These are phyloP conservation scores for Passalora sequoiae DNA, from an alignment of 2,329 filamentous ascomycete species.

Conservation along the genomic window DNA sequence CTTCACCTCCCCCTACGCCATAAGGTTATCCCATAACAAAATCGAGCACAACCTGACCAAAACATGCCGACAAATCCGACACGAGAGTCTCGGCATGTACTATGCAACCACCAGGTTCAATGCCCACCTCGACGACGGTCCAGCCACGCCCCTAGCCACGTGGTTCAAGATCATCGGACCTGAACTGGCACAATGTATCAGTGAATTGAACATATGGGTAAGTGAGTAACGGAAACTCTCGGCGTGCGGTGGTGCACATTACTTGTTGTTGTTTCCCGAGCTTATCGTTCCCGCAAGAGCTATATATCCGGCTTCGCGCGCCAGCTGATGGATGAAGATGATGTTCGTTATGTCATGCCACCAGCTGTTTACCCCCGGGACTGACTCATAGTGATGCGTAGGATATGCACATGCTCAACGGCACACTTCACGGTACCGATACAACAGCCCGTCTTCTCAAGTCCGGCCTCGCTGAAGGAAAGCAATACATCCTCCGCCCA, in stretches of 20 bases:
- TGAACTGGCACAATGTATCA: slow-evolving; percentile 13
- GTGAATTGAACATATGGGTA: slow-evolving; percentile 25
- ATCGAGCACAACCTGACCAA: slow-evolving; percentile 21
- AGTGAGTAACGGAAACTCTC: no score
- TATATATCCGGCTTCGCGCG: slow-evolving; percentile 1
- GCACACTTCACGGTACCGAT: slow-evolving; percentile 20
- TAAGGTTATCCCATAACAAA: slow-evolving; percentile 12
- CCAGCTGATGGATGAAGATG: background rate
- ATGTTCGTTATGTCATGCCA: background rate
- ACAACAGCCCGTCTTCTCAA: slow-evolving; percentile 8
- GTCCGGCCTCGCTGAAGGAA: background rate
- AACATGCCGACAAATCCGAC: slow-evolving; percentile 22
- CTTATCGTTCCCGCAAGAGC: background rate
- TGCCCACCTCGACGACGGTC: slow-evolving; percentile 27
- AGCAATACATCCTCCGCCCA: slow-evolving; percentile 15
- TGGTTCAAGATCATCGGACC: slow-evolving; percentile 21
- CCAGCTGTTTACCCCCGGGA: background rate
- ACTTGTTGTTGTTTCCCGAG: no score
- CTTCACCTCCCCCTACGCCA: slow-evolving; percentile 21
- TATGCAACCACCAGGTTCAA: slow-evolving; percentile 23
- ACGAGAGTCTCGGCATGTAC: slow-evolving; percentile 22
- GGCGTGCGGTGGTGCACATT: background rate
- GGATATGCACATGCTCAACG: slow-evolving; percentile 26
- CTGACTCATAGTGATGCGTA: background rate
- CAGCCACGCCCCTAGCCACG: slow-evolving; percentile 18